Percentiles rank a stretch among this genome's conserved stretches.
phyloP scores from a whole-genome alignment of 1,139 yeast species.

The Spencermartinsiella ligniputridi region DNA sequence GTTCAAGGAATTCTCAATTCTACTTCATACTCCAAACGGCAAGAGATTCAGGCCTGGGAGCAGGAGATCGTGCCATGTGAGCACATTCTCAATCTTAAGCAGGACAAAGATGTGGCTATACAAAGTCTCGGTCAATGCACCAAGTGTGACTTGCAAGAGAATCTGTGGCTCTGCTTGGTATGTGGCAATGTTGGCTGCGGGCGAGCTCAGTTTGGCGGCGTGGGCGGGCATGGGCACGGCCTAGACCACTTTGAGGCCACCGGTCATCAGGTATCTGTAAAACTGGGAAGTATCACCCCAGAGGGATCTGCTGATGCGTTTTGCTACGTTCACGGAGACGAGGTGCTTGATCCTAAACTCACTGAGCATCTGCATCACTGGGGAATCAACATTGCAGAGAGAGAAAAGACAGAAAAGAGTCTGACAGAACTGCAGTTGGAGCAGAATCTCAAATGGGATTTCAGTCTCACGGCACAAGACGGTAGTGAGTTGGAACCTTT shows the following conservation, averaged over 20 bases:
- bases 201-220: slow-evolving; percentile 86
- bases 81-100: slow-evolving; percentile 58
- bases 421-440: slow-evolving; percentile 86
- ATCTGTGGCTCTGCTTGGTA: slow-evolving; percentile 85
- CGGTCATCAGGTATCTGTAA: slow-evolving; percentile 78
- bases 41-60: slow-evolving; percentile 89
- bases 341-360: slow-evolving; percentile 68
- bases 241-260: slow-evolving; percentile 56
- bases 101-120: slow-evolving; percentile 22
- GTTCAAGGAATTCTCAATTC: slow-evolving; percentile 55
- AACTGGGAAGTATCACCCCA: slow-evolving; percentile 79
- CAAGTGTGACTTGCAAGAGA: slow-evolving; percentile 65
- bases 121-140: slow-evolving; percentile 49
- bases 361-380: slow-evolving; percentile 48
- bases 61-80: slow-evolving; percentile 76
- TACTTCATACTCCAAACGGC: slow-evolving; percentile 59
- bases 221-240: slow-evolving; percentile 90
- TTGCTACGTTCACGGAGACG: slow-evolving; percentile 88
- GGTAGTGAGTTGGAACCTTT: slow-evolving; percentile 65
- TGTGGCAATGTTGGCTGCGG: slow-evolving; percentile 95
- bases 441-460: slow-evolving; percentile 92
- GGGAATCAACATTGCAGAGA: slow-evolving; percentile 66
- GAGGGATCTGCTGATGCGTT: slow-evolving; percentile 68
- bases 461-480: slow-evolving; percentile 66
- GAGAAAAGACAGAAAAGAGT: slow-evolving; percentile 69